These are phyloP conservation scores for Fusarium chuoi DNA, from an alignment of 2,329 filamentous ascomycete species.

Conservation along the genomic window DNA sequence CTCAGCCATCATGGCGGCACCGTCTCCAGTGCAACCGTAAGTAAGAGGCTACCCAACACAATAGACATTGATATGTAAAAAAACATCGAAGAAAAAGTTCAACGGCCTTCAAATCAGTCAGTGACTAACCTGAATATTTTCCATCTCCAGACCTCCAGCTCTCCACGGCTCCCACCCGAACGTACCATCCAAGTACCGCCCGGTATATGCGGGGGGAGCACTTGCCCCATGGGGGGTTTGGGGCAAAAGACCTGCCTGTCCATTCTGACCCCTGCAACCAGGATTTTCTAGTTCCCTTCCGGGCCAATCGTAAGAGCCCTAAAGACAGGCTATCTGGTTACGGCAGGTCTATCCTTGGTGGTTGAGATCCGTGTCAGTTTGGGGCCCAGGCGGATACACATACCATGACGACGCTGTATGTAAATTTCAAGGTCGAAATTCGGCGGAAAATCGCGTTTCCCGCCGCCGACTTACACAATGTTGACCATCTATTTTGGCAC, in stretches of 20 bases:
- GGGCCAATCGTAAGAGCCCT: conserved; percentile 26
- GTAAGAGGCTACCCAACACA: background rate
- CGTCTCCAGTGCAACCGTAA: background rate
- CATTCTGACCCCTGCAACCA: conserved; percentile 13
- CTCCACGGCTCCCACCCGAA: background rate
- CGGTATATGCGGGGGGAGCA: conserved; percentile 23
- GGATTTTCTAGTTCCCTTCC: conserved; percentile 19
- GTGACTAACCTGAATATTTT: background rate
- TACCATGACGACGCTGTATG: background rate
- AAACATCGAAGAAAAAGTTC: background rate
- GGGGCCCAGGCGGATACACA: background rate
- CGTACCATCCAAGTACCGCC: conserved; percentile 23
- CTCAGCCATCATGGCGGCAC: background rate
- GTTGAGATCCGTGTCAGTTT: background rate
- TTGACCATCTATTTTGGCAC: background rate
- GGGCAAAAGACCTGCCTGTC: conserved; percentile 19
- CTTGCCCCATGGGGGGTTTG: conserved; percentile 35
- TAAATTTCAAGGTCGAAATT: background rate
- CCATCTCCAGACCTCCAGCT: background rate
- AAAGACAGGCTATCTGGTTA: conserved; percentile 30
- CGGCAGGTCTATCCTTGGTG: conserved; percentile 30
- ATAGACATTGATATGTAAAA: background rate
- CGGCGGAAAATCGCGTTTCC: conserved; percentile 1
- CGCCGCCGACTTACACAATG: background rate
- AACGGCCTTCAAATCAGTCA: background rate